Percentiles rank a stretch among this genome's conserved stretches.
phyloP scores from a whole-genome alignment of 768 basidiomycete species.

The Russula virescens region DNA sequence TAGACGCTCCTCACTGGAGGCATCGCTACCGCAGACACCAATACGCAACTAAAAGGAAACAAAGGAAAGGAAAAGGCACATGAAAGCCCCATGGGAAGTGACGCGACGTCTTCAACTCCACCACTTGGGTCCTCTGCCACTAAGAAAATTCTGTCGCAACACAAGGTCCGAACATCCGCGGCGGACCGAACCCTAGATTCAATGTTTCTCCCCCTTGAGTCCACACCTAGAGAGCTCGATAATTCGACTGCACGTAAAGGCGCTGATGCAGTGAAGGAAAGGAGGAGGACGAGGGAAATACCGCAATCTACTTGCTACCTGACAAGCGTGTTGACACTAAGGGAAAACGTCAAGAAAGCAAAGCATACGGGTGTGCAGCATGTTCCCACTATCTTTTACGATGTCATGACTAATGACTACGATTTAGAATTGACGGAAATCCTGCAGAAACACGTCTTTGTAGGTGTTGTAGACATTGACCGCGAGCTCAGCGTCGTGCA shows the following conservation, averaged over 20 bases:
- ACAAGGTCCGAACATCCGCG: constrained; percentile 88
- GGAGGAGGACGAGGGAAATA: constrained; percentile 18
- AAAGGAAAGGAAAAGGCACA: constrained; percentile 21
- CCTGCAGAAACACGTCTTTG: constrained; percentile 81
- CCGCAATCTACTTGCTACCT: constrained; percentile 70
- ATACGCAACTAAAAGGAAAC: constrained; percentile 11
- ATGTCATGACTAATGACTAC: neutral
- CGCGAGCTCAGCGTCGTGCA: constrained; percentile 80
- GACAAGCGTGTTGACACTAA: constrained; percentile 64
- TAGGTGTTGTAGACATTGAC: constrained; percentile 79
- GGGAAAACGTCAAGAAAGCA: constrained; percentile 51
- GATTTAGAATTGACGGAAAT: constrained; percentile 75
- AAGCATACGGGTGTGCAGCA: constrained; percentile 58
- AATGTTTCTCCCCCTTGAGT: constrained; percentile 73
- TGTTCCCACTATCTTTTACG: neutral
- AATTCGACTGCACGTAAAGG: neutral
- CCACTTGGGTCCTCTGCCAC: constrained; percentile 21
- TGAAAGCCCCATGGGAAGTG: constrained; percentile 5
- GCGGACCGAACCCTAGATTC: constrained; percentile 90
- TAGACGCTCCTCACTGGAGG: constrained; percentile 61
- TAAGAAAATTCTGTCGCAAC: constrained; percentile 64
- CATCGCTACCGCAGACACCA: constrained; percentile 4
- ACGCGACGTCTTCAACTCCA: constrained; percentile 4
- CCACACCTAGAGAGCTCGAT: constrained; percentile 30
- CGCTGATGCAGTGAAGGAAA: constrained; percentile 13